phyloP scores from a whole-genome alignment of 2,329 filamentous ascomycete genomes.

The Fulvia fulva region DNA sequence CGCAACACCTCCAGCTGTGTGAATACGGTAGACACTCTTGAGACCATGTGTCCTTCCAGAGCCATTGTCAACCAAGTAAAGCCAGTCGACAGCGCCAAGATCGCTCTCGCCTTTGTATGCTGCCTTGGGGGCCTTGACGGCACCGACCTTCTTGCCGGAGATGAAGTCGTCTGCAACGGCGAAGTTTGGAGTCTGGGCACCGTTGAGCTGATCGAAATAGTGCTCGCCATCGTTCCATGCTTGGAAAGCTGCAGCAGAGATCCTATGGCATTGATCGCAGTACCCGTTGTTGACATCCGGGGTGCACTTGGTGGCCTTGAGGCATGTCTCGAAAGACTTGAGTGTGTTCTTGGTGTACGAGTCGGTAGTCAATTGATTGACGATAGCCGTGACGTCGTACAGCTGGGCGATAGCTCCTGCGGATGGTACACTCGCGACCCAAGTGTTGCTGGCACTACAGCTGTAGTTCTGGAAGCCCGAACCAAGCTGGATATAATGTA shows the following conservation, averaged over 20 bases:
- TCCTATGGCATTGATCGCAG: conserved; percentile 29
- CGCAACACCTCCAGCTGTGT: conserved; percentile 45
- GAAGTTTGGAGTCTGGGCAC: conserved; percentile 55
- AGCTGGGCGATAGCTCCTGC: conserved; percentile 42
- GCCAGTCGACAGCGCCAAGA: conserved; percentile 44
- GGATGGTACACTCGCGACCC: conserved; percentile 32
- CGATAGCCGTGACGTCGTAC: conserved; percentile 6
- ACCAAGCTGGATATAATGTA: conserved; percentile 53
- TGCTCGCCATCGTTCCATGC: conserved; percentile 54
- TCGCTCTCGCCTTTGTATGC: conserved; percentile 37
- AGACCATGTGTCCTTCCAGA: conserved; percentile 36
- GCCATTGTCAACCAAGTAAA: conserved; percentile 41
- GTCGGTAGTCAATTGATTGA: conserved; percentile 34
- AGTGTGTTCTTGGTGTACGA: conserved; percentile 12
- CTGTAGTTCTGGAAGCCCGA: conserved; percentile 69
- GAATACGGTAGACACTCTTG: conserved; percentile 45
- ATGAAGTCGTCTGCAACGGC: conserved; percentile 48
- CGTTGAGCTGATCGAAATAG: conserved; percentile 54
- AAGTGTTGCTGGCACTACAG: conserved; percentile 40
- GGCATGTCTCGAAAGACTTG: conserved; percentile 20
- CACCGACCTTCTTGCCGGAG: conserved; percentile 48
- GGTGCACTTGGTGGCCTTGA: conserved; percentile 13
- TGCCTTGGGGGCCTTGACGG: conserved; percentile 49
- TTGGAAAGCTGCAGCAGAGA: conserved; percentile 12
- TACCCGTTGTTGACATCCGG: conserved; percentile 11